These are phyloP conservation scores for Capronia coronata DNA, from an alignment of 2,329 filamentous ascomycete species.

Conservation along the genomic window DNA sequence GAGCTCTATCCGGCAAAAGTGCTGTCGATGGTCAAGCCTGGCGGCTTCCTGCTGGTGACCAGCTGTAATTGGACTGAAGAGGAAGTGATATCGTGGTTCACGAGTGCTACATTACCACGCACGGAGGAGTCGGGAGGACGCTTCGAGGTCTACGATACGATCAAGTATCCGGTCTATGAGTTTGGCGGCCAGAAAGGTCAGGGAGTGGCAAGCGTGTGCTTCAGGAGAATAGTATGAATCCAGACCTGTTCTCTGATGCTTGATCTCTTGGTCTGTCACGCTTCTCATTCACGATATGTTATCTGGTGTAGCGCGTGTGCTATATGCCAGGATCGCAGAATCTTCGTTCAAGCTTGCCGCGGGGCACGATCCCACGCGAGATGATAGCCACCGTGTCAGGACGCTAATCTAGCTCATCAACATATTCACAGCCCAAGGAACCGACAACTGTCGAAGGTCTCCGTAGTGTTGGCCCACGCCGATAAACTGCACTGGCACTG, in stretches of 20 bases:
- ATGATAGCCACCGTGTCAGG: too few relatives aligned
- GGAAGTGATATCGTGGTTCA: conserved; percentile 77
- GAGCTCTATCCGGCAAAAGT: conserved; percentile 70
- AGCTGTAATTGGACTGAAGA: conserved; percentile 98
- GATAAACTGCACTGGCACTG: conserved; percentile 90
- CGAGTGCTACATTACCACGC: conserved; percentile 34
- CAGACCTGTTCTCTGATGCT: neutral
- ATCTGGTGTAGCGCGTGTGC: too few relatives aligned
- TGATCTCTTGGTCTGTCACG: too few relatives aligned
- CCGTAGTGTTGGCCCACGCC: conserved; percentile 65
- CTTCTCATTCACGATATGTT: too few relatives aligned
- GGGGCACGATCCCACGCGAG: too few relatives aligned
- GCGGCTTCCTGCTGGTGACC: conserved; percentile 74
- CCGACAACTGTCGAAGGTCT: conserved; percentile 57
- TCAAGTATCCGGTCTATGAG: conserved; percentile 78
- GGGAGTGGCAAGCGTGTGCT: conserved; percentile 81
- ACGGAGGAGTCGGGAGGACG: conserved; percentile 6
- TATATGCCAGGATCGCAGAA: too few relatives aligned
- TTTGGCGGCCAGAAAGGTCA: conserved; percentile 87
- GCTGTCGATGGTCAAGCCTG: conserved; percentile 59
- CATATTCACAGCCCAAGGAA: conserved; percentile 56
- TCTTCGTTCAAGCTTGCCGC: too few relatives aligned
- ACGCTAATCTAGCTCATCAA: conserved; percentile 15
- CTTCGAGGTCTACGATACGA: conserved; percentile 58
- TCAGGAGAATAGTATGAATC: conserved; percentile 47